Percentiles rank a stretch among this genome's conserved stretches.
These are phyloP conservation scores for Alectoria sarmentosa DNA, from an alignment of 495 filamentous ascomycete species.

Conservation along the genomic window DNA sequence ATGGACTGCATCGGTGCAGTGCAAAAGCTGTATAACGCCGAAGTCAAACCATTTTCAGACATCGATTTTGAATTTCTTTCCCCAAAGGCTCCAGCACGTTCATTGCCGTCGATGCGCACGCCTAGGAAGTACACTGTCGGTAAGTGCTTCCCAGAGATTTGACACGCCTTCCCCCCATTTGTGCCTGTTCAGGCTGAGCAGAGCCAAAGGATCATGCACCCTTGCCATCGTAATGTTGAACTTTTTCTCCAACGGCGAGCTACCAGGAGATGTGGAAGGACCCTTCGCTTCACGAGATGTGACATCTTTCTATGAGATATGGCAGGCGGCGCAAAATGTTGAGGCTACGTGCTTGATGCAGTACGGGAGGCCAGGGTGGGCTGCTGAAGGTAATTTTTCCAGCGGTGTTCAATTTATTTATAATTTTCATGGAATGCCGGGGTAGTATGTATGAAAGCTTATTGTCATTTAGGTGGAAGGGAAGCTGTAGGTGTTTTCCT, in stretches of 20 bases:
- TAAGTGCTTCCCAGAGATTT: neutral
- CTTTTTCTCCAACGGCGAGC: neutral
- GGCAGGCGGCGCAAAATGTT: neutral
- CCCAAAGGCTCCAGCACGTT: neutral
- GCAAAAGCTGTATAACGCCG: neutral
- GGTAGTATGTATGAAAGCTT: neutral
- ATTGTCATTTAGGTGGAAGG: neutral
- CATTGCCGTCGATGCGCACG: neutral
- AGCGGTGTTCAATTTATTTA: too few species aligned
- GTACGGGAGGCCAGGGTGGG: conserved; percentile 5
- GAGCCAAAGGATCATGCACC: conserved; percentile 5
- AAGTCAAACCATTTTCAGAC: neutral
- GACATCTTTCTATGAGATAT: conserved; percentile 10
- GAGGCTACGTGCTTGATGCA: neutral
- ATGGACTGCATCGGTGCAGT: conserved; percentile 1
- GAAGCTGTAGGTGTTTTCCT: conserved; percentile 6
- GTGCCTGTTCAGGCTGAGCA: too few species aligned
- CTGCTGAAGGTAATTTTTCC: too few species aligned
- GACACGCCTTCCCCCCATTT: too few species aligned
- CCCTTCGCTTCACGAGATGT: conserved; percentile 8
- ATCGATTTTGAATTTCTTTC: conserved; percentile 11
- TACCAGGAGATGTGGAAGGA: neutral
- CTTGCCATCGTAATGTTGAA: conserved; percentile 17
- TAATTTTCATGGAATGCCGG: too few species aligned
- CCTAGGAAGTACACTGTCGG: conserved; percentile 10